Conservation (phyloP, 2,329 filamentous ascomycete species). For the Colletotrichum sojae region DNA sequence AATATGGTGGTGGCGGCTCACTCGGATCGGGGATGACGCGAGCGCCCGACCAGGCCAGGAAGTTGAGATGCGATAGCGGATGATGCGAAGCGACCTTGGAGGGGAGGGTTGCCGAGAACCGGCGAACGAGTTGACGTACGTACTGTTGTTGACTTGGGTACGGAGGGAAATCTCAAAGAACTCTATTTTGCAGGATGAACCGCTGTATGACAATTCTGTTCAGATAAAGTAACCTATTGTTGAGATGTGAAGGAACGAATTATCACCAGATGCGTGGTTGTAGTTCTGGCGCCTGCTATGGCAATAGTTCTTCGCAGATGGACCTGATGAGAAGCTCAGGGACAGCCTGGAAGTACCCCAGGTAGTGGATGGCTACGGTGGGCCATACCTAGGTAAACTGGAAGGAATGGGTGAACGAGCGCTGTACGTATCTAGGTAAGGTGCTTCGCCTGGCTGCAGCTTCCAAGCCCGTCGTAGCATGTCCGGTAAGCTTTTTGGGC, state of each 20-base stretch:
- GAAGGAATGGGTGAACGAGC: too few relatives aligned
- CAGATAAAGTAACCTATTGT: too few relatives aligned
- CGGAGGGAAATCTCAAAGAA: not conserved
- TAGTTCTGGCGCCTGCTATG: not conserved
- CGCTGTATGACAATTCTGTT: too few relatives aligned
- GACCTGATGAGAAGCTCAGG: too few relatives aligned
- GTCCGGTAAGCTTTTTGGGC: constrained; percentile 19
- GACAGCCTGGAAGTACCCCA: too few relatives aligned
- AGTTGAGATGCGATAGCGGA: constrained; percentile 38
- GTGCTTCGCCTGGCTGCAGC: not conserved
- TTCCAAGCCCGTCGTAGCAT: constrained; percentile 3
- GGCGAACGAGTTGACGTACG: not conserved
- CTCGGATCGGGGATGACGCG: constrained; percentile 39
- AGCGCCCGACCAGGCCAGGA: constrained; percentile 17
- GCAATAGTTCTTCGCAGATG: not conserved
- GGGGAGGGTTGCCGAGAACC: not conserved
- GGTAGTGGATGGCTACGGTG: too few relatives aligned
- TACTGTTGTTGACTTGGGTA: not conserved
- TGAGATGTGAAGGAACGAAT: not conserved
- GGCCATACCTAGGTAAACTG: too few relatives aligned
- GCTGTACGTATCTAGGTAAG: not conserved
- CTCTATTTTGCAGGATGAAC: too few relatives aligned
- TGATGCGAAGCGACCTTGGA: not conserved
- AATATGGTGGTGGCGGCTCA: constrained; percentile 37
- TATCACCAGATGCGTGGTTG: not conserved